phyloP scores from a whole-genome alignment of 495 filamentous ascomycete genomes.

The Aspergillus biplanus region DNA sequence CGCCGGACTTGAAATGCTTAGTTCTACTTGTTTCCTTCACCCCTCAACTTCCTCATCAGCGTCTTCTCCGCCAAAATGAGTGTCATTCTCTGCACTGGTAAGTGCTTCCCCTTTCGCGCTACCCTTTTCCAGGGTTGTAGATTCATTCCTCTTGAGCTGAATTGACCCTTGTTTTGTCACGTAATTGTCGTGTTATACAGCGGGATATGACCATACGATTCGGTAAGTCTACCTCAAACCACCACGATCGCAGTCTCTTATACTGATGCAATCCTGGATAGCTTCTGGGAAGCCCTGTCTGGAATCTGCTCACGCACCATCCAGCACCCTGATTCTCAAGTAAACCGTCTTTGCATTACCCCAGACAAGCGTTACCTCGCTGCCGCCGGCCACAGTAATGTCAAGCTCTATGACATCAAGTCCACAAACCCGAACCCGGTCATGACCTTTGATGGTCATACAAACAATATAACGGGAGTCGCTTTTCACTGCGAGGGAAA shows the following conservation, averaged over 20 bases:
- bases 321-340: slow-evolving; percentile 96
- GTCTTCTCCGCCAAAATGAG: slow-evolving; percentile 60
- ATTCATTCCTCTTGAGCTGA: background rate
- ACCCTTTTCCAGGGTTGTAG: background rate
- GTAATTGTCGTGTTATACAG: slow-evolving; percentile 44
- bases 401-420: slow-evolving; percentile 98
- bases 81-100: slow-evolving; percentile 87
- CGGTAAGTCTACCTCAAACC: slow-evolving; percentile 61
- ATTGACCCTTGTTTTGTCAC: slow-evolving; percentile 14
- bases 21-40: slow-evolving; percentile 12
- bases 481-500: slow-evolving; percentile 98
- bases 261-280: slow-evolving; percentile 34
- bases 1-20: slow-evolving; percentile 4
- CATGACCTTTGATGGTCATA: slow-evolving; percentile 93
- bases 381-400: slow-evolving; percentile 89
- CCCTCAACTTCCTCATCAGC: background rate
- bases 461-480: slow-evolving; percentile 91
- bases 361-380: slow-evolving; percentile 96
- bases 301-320: slow-evolving; percentile 98
- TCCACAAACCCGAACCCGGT: slow-evolving; percentile 92
- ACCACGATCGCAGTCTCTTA: background rate
- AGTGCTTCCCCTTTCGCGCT: slow-evolving; percentile 25
- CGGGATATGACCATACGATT: slow-evolving; percentile 99
- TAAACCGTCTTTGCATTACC: slow-evolving; percentile 97
- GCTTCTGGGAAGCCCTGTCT: slow-evolving; percentile 97